A percentile compares a stretch with the other conserved stretches of the same genome.
Conservation (phyloP, 805 yeast genomes). For the Pichia manshurica region DNA sequence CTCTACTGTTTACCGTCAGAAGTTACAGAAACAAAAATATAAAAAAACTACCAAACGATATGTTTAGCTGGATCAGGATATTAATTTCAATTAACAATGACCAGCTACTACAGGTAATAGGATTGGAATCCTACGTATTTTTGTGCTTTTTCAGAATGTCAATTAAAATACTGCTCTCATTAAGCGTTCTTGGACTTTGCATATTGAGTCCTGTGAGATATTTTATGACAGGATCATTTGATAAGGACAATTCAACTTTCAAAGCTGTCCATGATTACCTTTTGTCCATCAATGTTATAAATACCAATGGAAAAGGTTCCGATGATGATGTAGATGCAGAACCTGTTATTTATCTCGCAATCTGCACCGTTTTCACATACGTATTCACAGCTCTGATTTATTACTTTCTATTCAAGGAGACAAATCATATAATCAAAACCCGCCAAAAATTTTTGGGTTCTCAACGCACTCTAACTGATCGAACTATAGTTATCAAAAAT, state of each 20-base stretch:
- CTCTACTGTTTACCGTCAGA: conserved; percentile 51
- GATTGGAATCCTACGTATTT: conserved; percentile 54
- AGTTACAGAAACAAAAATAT: conserved; percentile 42
- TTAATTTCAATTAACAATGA: conserved; percentile 42
- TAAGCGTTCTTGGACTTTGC: conserved; percentile 41
- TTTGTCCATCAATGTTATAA: neutral
- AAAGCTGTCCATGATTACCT: neutral
- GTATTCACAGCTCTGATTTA: conserved; percentile 44
- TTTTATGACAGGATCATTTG: conserved; percentile 44
- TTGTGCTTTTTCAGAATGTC: conserved; percentile 55
- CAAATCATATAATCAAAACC: conserved; percentile 43
- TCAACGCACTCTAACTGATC: conserved; percentile 53
- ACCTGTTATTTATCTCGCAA: conserved; percentile 38
- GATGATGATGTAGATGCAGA: conserved; percentile 18
- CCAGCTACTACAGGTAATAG: conserved; percentile 51
- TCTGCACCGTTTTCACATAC: conserved; percentile 53
- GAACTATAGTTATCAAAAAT: conserved; percentile 51
- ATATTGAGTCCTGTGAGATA: conserved; percentile 51
- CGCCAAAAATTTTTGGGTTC: conserved; percentile 55
- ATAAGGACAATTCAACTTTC: conserved; percentile 24
- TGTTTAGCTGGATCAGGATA: conserved; percentile 50
- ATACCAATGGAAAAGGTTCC: conserved; percentile 5
- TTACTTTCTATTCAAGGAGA: conserved; percentile 40
- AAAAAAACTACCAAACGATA: conserved; percentile 40
- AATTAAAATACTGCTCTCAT: conserved; percentile 38